A percentile compares a stretch with the other conserved stretches of the same genome.
Conservation (phyloP, 495 filamentous ascomycete species). For the Trichoderma gamsii region DNA sequence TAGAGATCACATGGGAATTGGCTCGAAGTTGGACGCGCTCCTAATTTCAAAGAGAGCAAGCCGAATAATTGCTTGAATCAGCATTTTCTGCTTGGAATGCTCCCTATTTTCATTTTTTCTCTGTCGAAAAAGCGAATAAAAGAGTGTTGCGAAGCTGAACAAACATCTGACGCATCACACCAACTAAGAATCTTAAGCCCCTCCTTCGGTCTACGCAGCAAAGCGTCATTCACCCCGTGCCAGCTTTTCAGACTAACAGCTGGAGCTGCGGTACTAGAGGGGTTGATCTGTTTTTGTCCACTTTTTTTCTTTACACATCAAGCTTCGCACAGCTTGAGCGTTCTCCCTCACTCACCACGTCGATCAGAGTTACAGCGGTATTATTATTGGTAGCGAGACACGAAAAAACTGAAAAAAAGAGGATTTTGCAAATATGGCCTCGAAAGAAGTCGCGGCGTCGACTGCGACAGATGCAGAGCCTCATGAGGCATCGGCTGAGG, state of each 20-base stretch:
- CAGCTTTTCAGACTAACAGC: background rate
- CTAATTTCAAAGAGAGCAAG: background rate
- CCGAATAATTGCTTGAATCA: too few species aligned
- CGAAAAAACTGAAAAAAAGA: background rate
- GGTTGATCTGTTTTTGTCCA: constrained; percentile 9
- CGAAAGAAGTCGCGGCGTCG: constrained; percentile 12
- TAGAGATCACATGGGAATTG: constrained; percentile 1
- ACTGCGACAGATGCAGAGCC: constrained; percentile 23
- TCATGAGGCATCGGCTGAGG: constrained; percentile 5
- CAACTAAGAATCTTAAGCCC: background rate
- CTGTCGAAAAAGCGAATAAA: too few species aligned
- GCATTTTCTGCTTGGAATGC: too few species aligned
- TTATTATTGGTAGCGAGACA: background rate
- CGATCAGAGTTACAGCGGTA: background rate
- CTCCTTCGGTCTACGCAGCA: background rate
- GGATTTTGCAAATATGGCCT: background rate
- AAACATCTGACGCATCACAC: background rate
- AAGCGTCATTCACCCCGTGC: constrained; percentile 6
- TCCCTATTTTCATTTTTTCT: too few species aligned
- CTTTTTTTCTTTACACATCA: background rate
- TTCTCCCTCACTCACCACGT: background rate
- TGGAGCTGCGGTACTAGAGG: background rate
- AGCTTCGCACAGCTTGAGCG: background rate
- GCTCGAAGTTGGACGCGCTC: background rate
- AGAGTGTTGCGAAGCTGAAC: background rate